Evolutionary conservation across 2,329 filamentous ascomycete genomes (phyloP).

Genomic region (Sclerotinia minor): DNA sequence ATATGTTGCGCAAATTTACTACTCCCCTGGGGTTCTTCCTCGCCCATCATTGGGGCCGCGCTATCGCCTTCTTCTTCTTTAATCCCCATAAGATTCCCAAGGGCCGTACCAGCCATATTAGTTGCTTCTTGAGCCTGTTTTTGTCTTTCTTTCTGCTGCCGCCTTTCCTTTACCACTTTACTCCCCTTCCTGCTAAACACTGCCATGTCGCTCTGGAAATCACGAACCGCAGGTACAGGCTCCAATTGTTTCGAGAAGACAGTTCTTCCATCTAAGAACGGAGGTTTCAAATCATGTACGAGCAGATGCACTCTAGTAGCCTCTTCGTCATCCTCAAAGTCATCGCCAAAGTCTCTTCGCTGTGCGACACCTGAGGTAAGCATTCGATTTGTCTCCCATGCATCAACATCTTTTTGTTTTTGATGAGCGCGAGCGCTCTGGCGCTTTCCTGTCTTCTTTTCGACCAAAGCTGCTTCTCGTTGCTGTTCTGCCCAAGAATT

Average conservation of each 20-base stretch:
- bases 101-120: constrained; percentile 83
- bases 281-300: constrained; percentile 89
- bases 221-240: constrained; percentile 86
- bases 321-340: constrained; percentile 90
- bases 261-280: constrained; percentile 90
- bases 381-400: constrained; percentile 99
- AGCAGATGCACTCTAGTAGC: constrained; percentile 84
- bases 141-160: constrained; percentile 89
- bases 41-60: constrained; percentile 72
- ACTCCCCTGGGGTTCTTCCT: constrained; percentile 63
- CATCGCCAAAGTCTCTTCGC: constrained; percentile 73
- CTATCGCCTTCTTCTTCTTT: constrained; percentile 93
- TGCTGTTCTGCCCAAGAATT: constrained; percentile 68
- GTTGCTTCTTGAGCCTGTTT: constrained; percentile 95
- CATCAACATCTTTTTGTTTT: constrained; percentile 91
- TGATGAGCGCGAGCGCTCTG: constrained; percentile 75
- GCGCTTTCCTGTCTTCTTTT: constrained; percentile 75
- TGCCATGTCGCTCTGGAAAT: constrained; percentile 97
- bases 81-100: constrained; percentile 94
- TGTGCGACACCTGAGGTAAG: constrained; percentile 94
- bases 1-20: constrained; percentile 89
- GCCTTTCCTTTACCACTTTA: constrained; percentile 83
- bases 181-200: constrained; percentile 96
- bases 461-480: constrained; percentile 71
- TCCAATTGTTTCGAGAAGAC: constrained; percentile 98